Conservation (phyloP, 2,329 filamentous ascomycete genomes). For the Cryphonectria parasitica region DNA sequence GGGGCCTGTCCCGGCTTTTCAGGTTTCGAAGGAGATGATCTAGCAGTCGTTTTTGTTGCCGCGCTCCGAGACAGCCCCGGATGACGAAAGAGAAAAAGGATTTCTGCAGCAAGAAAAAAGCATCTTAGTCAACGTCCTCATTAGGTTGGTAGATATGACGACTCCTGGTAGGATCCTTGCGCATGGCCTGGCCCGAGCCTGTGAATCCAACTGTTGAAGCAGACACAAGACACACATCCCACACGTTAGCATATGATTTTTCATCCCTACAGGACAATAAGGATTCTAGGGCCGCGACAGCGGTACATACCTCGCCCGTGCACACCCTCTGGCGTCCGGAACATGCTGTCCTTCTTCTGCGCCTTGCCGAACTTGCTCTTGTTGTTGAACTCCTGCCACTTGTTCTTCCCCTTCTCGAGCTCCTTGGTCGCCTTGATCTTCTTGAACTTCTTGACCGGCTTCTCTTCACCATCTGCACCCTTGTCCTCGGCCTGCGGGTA, state of each 20-base stretch:
- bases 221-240: background rate
- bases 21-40: background rate
- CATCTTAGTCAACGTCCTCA: slow-evolving; percentile 70
- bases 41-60: background rate
- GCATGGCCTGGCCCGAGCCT: slow-evolving; percentile 93
- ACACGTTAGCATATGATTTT: slow-evolving; percentile 36
- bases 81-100: background rate
- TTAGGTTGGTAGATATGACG: slow-evolving; percentile 83
- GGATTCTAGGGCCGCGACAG: background rate
- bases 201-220: slow-evolving; percentile 80
- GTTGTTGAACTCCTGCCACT: slow-evolving; percentile 90
- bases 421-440: slow-evolving; percentile 91
- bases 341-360: slow-evolving; percentile 93
- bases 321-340: slow-evolving; percentile 85
- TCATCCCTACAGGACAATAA: background rate
- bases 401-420: slow-evolving; percentile 85
- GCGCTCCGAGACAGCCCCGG: background rate
- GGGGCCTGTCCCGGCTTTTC: background rate
- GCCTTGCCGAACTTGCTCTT: slow-evolving; percentile 73
- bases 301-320: slow-evolving; percentile 75
- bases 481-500: slow-evolving; percentile 66
- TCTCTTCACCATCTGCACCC: slow-evolving; percentile 67
- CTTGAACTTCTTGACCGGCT: slow-evolving; percentile 79
- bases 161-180: slow-evolving; percentile 81
- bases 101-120: slow-evolving; percentile 33